These are phyloP conservation scores for Fusarium drepaniforme DNA, from an alignment of 2,329 filamentous ascomycete genomes.

Conservation along the genomic window DNA sequence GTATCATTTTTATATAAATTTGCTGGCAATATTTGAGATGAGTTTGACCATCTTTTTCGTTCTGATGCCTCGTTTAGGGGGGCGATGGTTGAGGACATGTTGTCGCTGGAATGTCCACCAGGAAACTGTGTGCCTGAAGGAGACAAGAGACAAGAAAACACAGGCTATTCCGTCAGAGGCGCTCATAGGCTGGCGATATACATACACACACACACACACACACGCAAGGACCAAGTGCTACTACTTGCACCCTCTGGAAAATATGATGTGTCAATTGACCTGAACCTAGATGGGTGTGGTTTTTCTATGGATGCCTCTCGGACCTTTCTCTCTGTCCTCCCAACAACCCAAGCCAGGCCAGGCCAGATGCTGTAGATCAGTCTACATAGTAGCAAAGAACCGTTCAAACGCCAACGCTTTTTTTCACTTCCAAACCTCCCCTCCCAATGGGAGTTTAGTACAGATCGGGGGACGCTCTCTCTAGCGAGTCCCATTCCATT, in stretches of 20 bases:
- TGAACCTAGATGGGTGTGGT: conserved; percentile 5
- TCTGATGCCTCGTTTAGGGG: background rate
- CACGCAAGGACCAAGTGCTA: background rate
- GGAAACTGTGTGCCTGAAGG: background rate
- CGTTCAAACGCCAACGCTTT: conserved; percentile 49
- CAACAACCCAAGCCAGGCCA: conserved; percentile 12
- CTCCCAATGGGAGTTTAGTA: conserved; percentile 34
- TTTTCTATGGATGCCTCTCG: conserved; percentile 15
- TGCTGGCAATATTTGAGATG: background rate
- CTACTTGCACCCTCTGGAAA: background rate
- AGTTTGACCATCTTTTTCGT: background rate
- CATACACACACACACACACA: background rate
- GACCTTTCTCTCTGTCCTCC: conserved; percentile 4
- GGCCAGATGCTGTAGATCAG: conserved; percentile 18
- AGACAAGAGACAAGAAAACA: background rate
- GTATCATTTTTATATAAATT: background rate
- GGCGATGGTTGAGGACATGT: background rate
- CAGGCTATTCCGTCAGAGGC: background rate
- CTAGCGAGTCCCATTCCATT: conserved; percentile 1
- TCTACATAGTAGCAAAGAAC: conserved; percentile 37
- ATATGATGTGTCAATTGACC: conserved; percentile 28
- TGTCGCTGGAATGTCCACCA: background rate
- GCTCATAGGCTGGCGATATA: background rate
- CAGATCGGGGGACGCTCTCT: conserved; percentile 28
- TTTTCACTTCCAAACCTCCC: conserved; percentile 29